Base-by-base conservation (phyloP, 2,329 filamentous ascomycete genomes). In the Plectosphaerella sp. region DNA sequence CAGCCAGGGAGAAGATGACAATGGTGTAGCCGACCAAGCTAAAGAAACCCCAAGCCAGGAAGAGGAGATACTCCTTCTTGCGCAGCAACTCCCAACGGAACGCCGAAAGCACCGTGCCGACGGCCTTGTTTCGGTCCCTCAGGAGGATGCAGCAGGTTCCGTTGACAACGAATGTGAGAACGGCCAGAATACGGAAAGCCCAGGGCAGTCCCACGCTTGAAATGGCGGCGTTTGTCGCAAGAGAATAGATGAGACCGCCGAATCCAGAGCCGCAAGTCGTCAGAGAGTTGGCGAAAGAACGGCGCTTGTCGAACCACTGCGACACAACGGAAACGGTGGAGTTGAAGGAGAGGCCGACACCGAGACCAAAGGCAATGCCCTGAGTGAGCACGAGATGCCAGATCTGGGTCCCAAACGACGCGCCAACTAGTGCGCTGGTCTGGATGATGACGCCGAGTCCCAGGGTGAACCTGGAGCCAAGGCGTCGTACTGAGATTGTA, bases 341-440 rank as follows among this genome's bases (percentile, higher is more conserved):
- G 1, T 88, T 87, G 64, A 91, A 93, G 11, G 87, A 72, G 53
- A 92, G 86, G 0, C 89, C 89, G 78, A 93, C 86, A 4, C 88
- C 89, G 22, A 86, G 66, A n/a, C 89, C 89, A 57, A 93, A 92
- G 51, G 84, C 81, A 3, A 92, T 63, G 4, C 89, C 89, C 63
- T 93, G 89, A 5, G 78, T 81, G 0, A 93, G 76, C 52, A 91
- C 84, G 1, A 94, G 75, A 36, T 93, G 88, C 86, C 88, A 92
- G 52, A 89, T 84, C 52, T 82, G 62, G 16, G 64, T 72, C 1
- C 87, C 80, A 59, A 91, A 91, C 14, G 83, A 87, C 9, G 89
- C 88, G 2, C 81, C 83, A 45, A 91, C 79, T 54, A 92, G 78
- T 20, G 82, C 84, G 7, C 74, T 69, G 1, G 84, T 77, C 64